Evolutionary conservation across 495 filamentous ascomycete genomes (phyloP).

Genomic region (Jackrogersella minutella): DNA sequence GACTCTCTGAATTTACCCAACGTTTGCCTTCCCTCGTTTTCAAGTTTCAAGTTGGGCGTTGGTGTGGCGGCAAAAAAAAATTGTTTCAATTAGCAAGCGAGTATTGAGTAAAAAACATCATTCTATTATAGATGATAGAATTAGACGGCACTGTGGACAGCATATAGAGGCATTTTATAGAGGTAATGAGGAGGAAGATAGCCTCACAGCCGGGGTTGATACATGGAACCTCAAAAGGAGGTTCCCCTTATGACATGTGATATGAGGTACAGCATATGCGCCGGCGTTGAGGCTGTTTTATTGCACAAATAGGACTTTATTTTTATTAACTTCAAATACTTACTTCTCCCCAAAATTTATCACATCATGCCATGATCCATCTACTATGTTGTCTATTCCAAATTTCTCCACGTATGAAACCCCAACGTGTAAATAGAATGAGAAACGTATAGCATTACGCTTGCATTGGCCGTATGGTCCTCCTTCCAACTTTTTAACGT

Average conservation of each 20-base stretch:
- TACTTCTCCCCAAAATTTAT: neutral
- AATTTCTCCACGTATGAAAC: neutral
- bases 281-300: conserved; percentile 35
- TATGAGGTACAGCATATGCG: conserved; percentile 41
- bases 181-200: conserved; percentile 38
- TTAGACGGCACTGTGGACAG: conserved; percentile 33
- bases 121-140: conserved; percentile 32
- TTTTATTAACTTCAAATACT: neutral
- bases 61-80: conserved; percentile 15
- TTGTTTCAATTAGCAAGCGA: conserved; percentile 29
- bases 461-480: too few relatives aligned
- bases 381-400: neutral
- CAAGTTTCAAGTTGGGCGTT: conserved; percentile 28
- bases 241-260: conserved; percentile 32
- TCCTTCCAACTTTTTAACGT: too few relatives aligned
- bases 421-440: too few relatives aligned
- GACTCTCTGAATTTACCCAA: conserved; percentile 68
- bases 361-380: neutral
- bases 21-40: neutral
- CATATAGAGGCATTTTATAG: conserved; percentile 40
- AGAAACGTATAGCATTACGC: too few relatives aligned
- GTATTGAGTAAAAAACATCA: conserved; percentile 27
- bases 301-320: conserved; percentile 17
- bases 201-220: conserved; percentile 31
- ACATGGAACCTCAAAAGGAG: conserved; percentile 11